phyloP scores from a whole-genome alignment of 345 rosid genomes.

The Linum lewisii region DNA sequence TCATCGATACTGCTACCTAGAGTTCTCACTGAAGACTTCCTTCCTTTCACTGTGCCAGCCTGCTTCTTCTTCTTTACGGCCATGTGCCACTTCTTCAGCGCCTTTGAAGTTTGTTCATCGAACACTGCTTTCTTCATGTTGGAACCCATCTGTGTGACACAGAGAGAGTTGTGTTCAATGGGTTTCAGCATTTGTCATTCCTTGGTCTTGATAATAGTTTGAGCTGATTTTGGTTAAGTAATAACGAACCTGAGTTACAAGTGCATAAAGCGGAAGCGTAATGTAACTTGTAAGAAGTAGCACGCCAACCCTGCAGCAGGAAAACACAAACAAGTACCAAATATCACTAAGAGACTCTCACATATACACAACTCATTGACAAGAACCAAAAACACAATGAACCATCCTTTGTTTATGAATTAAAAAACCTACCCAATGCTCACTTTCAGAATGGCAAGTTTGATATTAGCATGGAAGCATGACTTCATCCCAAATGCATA shows the following conservation, averaged over 20 bases:
- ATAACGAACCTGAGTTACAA: conserved; percentile 70
- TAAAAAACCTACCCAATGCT: conserved; percentile 52
- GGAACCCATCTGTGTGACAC: conserved; percentile 70
- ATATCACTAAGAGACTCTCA: neutral
- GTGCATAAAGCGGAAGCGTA: conserved; percentile 87
- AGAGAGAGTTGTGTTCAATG: neutral
- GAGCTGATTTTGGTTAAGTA: neutral
- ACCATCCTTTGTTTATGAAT: neutral
- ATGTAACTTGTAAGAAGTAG: conserved; percentile 77
- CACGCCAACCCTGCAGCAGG: conserved; percentile 43
- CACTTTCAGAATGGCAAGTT: conserved; percentile 43
- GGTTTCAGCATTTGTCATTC: neutral
- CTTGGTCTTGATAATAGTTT: neutral
- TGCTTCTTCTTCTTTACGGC: conserved; percentile 49
- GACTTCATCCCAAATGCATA: conserved; percentile 59
- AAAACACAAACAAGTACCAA: neutral
- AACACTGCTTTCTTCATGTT: conserved; percentile 81
- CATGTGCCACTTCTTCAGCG: conserved; percentile 86
- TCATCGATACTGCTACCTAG: conserved; percentile 51
- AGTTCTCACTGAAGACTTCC: conserved; percentile 37
- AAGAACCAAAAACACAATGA: neutral
- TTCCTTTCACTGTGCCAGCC: conserved; percentile 19
- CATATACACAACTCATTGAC: no score
- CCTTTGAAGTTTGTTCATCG: conserved; percentile 87
- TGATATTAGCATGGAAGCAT: conserved; percentile 63